Percentiles rank a stretch among this genome's conserved stretches.
phyloP scores from a whole-genome alignment of 2,329 filamentous ascomycete species.

The Phaeoacremonium minimum region DNA sequence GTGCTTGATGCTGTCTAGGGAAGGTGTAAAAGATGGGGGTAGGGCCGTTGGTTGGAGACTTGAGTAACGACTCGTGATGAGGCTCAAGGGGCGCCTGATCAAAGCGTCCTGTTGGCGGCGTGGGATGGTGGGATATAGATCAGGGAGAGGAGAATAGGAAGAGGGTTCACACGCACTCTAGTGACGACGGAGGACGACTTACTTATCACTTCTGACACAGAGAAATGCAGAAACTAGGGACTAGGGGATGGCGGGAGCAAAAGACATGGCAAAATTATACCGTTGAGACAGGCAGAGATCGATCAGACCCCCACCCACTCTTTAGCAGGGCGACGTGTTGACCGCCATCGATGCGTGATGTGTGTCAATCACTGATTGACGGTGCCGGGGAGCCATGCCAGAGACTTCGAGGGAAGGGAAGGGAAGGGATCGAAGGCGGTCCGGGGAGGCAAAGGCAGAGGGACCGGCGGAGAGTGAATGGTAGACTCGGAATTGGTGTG shows the following conservation, averaged over 20 bases:
- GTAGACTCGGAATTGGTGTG: neutral
- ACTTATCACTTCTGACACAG: neutral
- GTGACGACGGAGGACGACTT: conserved; percentile 8
- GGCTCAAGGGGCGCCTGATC: neutral
- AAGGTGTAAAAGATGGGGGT: neutral
- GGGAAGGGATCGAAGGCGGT: neutral
- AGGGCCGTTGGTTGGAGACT: too few relatives aligned
- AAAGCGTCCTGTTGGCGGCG: neutral
- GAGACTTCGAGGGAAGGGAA: neutral
- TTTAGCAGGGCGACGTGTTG: neutral
- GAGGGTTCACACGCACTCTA: neutral
- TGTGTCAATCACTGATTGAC: conserved; percentile 1
- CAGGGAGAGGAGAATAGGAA: neutral
- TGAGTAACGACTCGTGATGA: too few relatives aligned
- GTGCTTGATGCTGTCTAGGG: too few relatives aligned
- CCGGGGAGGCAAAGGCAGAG: neutral
- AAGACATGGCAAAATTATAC: neutral
- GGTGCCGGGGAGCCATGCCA: neutral
- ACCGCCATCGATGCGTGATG: neutral
- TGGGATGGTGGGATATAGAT: neutral
- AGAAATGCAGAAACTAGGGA: neutral
- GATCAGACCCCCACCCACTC: neutral
- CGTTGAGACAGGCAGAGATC: neutral
- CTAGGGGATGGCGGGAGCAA: neutral
- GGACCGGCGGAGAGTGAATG: neutral